These are phyloP conservation scores for Mycosphaerella sp. DNA, from an alignment of 2,329 filamentous ascomycete species.

Conservation along the genomic window DNA sequence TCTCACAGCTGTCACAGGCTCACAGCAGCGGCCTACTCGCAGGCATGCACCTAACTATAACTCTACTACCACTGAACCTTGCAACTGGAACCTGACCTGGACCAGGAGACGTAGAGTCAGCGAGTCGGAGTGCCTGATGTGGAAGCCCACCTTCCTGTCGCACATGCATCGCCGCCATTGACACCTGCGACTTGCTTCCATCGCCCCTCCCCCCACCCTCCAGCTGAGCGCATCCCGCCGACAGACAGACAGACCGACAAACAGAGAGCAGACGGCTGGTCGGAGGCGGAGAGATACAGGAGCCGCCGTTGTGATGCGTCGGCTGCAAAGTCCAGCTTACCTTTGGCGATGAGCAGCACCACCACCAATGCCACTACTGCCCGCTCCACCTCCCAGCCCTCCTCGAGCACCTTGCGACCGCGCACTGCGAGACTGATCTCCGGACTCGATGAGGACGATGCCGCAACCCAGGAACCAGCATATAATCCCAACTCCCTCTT, in stretches of 20 bases:
- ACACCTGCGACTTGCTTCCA: neutral
- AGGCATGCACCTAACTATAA: neutral
- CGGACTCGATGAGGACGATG: conserved; percentile 40
- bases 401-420: conserved; percentile 40
- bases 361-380: conserved; percentile 13
- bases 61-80: too few relatives aligned
- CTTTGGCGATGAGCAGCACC: conserved; percentile 26
- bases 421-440: conserved; percentile 44
- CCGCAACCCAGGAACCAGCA: conserved; percentile 31
- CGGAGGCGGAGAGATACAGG: neutral
- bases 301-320: neutral
- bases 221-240: neutral
- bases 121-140: neutral
- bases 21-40: neutral
- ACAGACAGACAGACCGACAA: neutral
- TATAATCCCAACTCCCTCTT: conserved; percentile 33
- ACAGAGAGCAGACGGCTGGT: neutral
- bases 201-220: neutral
- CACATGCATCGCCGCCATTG: neutral
- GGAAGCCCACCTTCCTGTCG: neutral
- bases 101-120: neutral
- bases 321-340: conserved; percentile 5
- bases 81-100: neutral
- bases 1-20: too few relatives aligned
- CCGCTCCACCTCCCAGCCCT: conserved; percentile 21